Base-by-base conservation (phyloP, 345 rosid genomes). In the Salix dunnii region DNA sequence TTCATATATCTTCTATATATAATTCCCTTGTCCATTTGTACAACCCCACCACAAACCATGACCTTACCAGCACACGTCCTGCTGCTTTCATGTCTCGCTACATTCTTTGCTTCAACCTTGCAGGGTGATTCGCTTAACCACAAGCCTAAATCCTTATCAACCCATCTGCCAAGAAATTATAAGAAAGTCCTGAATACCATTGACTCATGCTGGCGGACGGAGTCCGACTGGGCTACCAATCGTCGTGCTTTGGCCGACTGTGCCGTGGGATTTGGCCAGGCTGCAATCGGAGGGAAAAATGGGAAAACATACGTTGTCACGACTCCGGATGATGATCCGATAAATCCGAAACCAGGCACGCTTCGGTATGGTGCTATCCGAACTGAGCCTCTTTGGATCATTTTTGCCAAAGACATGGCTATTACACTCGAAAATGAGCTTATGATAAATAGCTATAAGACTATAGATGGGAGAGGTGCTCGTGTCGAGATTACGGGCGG, bases 401-500 rank as follows among this genome's bases (percentile, higher is more conserved):
- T 72, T 20, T 80, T 80, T 25, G 42, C 36, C 23, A 43, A 38
- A 21, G 77, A 76, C 71, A 76, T 80, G 83, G 70, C 67, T 4
- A 67, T 80, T 60, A 61, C 2, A 14, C 83, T 80, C 0, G 53
- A 76, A 49, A 76, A 80, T 16, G 83, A 80, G 74, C 80, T 72
- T 23, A 71, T 80, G 12, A 53, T 80, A 20, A 80, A 76, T 27
- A 80, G 76, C 68, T 76, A 13, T 49, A 76, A 80, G 83, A 80
- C 79, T 6, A 80, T 80, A 7, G 83, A 76, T 33, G 83, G 83
- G 6, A 55, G 83, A 67, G 83, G 83, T 7, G 77, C 73, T 11
- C 72, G 67, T 21, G 80, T 80, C 20, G 80, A 80, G 74, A 80
- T 80, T 25, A 51, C 74, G 4, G 6, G 67, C 3, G 80, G 83